Conservation (phyloP, 192 early-diverging fungal species). For the Obelidium mucronatum region DNA sequence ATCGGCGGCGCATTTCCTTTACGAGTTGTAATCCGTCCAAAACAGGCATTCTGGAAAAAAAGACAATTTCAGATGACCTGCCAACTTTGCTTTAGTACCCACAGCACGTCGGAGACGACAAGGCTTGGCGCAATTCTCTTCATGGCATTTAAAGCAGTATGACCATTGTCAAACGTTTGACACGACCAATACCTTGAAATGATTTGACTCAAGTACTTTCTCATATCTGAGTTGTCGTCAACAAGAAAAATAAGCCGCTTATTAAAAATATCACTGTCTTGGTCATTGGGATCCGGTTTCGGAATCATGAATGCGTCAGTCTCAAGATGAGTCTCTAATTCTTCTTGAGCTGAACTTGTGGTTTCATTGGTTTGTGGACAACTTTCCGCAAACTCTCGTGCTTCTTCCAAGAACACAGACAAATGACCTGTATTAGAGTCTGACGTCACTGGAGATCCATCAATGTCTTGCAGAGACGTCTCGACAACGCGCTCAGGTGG, state of each 20-base stretch:
- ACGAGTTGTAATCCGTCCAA: conserved; percentile 65
- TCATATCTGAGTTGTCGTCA: conserved; percentile 61
- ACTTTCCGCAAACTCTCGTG: background rate
- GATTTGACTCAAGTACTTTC: conserved; percentile 20
- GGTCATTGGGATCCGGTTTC: background rate
- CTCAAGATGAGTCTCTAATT: no score
- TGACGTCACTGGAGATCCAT: background rate
- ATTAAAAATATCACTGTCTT: no score
- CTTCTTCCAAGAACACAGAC: background rate
- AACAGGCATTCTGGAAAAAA: no score
- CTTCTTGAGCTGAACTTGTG: background rate
- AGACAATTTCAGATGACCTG: no score
- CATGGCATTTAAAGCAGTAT: conserved; percentile 17
- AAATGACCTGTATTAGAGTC: background rate
- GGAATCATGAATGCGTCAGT: no score
- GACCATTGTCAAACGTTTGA: conserved; percentile 23
- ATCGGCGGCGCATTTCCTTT: conserved; percentile 44
- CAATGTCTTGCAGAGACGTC: background rate
- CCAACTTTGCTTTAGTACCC: no score
- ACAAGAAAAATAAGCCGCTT: conserved; percentile 51
- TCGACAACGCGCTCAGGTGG: no score
- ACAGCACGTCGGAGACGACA: conserved; percentile 26
- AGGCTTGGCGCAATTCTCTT: background rate
- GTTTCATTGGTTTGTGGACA: background rate
- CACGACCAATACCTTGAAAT: conserved; percentile 1